phyloP scores from a whole-genome alignment of 2,329 filamentous ascomycete species.

The Alternaria dauci region DNA sequence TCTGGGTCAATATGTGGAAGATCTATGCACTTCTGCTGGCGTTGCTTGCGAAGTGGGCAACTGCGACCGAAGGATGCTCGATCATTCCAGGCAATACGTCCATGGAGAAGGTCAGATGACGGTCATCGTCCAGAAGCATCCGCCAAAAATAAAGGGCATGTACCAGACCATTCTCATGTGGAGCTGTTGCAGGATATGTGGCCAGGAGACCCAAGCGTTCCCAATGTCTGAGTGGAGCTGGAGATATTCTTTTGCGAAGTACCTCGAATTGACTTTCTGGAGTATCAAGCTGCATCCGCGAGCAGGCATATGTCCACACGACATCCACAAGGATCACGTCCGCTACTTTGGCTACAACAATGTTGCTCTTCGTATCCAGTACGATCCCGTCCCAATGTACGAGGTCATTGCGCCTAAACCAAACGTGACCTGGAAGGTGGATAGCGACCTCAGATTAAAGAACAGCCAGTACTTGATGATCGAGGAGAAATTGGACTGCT shows the following conservation, averaged over 20 bases:
- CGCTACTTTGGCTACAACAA: conserved; percentile 92
- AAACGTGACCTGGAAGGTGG: conserved; percentile 96
- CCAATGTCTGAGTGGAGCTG: conserved; percentile 94
- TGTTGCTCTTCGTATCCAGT: conserved; percentile 86
- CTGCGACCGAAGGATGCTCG: conserved; percentile 86
- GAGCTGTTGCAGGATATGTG: conserved; percentile 93
- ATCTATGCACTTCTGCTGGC: conserved; percentile 79
- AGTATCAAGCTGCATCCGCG: conserved; percentile 80
- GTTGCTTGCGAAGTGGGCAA: conserved; percentile 82
- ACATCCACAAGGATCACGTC: conserved; percentile 90
- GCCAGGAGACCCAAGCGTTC: conserved; percentile 86
- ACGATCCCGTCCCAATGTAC: conserved; percentile 89
- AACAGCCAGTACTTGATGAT: conserved; percentile 87
- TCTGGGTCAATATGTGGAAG: conserved; percentile 92
- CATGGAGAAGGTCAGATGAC: conserved; percentile 95
- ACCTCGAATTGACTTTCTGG: conserved; percentile 97
- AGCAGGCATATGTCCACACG: conserved; percentile 82
- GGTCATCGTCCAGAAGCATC: conserved; percentile 82
- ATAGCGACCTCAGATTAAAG: conserved; percentile 88
- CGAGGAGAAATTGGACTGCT: conserved; percentile 82
- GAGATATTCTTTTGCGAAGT: conserved; percentile 99
- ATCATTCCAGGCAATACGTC: conserved; percentile 96
- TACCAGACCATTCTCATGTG: conserved; percentile 91
- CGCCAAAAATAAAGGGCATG: conserved; percentile 70
- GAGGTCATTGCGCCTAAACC: conserved; percentile 93